Evolutionary conservation across 1,284 basidiomycete species (phyloP), one percentile per base, ranked within the genome.

Genomic region (Kalmanozyma brasiliensis): DNA sequence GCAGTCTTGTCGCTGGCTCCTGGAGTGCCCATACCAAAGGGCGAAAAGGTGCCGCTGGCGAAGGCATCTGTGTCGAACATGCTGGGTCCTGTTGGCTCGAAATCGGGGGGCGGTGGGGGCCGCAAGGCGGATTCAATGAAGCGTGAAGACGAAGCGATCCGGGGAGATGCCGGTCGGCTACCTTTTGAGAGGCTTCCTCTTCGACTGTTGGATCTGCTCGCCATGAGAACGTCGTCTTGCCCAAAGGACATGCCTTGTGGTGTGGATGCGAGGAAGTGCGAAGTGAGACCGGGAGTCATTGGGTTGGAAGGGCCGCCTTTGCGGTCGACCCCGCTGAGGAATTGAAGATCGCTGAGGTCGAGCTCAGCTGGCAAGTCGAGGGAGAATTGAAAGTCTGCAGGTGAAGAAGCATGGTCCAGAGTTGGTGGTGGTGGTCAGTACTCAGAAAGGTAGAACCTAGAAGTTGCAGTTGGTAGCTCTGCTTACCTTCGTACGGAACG

Each of bases 361-460:
- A 77, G 60, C 45, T 76, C 69, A 9, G 64, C 66, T 1, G 76
- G 76, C 8, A 78, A 41, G 26, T 78, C 70, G 23, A 78, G 63
- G 2, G 76, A 76, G 53, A 75, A 76, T 37, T 78, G 67, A 41
- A 78, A 78, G 46, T 78, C 76, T 76, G 42, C 23, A 36, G 16
- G 17, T 35, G n/a, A 23, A 13, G 24, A 34, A 37, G 19, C 20
- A 35, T 32, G n/a, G n/a, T n/a, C n/a, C n/a, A n/a, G n/a, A n/a
- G n/a, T n/a, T n/a, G n/a, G n/a, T n/a, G n/a, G n/a, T n/a, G n/a
- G n/a, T n/a, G n/a, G n/a, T n/a, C n/a, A n/a, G n/a, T n/a, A n/a
- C n/a, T n/a, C n/a, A n/a, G n/a, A n/a, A n/a, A n/a, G n/a, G n/a
- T n/a, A n/a, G n/a, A n/a, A n/a, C n/a, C n/a, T n/a, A n/a, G n/a